phyloP scores from a whole-genome alignment of 257 asterid species.

The Fraxinus americana region DNA sequence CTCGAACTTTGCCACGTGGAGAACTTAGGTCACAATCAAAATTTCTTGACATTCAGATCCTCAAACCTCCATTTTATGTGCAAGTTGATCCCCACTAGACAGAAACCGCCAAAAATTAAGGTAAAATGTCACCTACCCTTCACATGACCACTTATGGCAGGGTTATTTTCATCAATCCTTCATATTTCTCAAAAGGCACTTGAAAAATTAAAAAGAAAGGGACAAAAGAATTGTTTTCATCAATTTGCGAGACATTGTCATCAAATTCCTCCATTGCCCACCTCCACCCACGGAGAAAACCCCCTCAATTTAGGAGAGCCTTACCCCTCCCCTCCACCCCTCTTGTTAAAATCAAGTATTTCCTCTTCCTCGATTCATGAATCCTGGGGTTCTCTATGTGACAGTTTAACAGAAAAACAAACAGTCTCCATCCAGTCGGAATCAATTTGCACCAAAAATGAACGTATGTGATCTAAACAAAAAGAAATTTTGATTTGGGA shows the following conservation, averaged over 20 bases:
- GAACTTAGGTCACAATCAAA: neutral
- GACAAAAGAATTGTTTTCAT: neutral
- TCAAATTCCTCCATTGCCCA: neutral
- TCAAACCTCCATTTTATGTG: too few species aligned
- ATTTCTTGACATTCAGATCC: neutral
- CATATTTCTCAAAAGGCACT: neutral
- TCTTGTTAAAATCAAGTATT: too few species aligned
- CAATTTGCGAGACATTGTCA: neutral
- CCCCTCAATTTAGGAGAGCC: neutral
- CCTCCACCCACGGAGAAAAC: neutral
- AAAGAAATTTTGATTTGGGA: too few species aligned
- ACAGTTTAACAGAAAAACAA: neutral
- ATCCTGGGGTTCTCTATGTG: too few species aligned
- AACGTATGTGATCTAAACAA: too few species aligned
- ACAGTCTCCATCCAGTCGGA: neutral
- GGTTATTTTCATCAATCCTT: too few species aligned
- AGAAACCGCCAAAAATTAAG: too few species aligned
- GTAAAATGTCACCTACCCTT: too few species aligned
- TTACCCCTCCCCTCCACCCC: neutral
- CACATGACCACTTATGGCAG: too few species aligned
- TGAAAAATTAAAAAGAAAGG: neutral
- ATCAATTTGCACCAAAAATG: too few species aligned
- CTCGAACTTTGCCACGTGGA: neutral
- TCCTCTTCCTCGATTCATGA: too few species aligned
- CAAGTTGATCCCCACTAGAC: too few species aligned